Conservation (phyloP, 768 basidiomycete genomes). For the Holtermanniella nyarrowii region DNA sequence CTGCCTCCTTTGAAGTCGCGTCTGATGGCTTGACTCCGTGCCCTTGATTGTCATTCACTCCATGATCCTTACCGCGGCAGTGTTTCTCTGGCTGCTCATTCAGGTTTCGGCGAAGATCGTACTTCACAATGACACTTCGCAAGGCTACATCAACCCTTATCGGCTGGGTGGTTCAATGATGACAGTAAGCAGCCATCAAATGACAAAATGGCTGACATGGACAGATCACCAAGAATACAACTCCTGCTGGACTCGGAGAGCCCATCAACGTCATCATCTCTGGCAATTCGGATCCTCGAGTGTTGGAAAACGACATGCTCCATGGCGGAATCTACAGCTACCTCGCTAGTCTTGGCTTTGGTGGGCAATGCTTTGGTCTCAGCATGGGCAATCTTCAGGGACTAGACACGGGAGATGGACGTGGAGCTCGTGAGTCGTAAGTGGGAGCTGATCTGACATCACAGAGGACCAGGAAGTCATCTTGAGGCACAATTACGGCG, state of each 20-base stretch:
- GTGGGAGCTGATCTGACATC: background rate
- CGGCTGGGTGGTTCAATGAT: background rate
- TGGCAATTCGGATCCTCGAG: conserved; percentile 7
- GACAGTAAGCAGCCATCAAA: background rate
- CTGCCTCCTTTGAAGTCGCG: too few species aligned
- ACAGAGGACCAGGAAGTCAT: conserved; percentile 12
- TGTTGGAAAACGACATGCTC: conserved; percentile 5
- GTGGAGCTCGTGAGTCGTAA: conserved; percentile 7
- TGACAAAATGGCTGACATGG: too few species aligned
- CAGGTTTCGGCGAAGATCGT: too few species aligned
- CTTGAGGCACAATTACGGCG: conserved; percentile 14
- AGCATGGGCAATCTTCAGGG: conserved; percentile 10
- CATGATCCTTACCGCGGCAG: too few species aligned
- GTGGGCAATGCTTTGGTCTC: conserved; percentile 13
- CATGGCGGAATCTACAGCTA: conserved; percentile 19
- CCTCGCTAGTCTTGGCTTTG: conserved; percentile 11
- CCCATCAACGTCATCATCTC: conserved; percentile 20
- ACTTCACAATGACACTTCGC: background rate
- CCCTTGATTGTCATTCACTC: too few species aligned
- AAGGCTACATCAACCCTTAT: background rate
- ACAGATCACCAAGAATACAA: conserved; percentile 6
- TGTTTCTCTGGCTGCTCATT: too few species aligned
- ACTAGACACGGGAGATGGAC: conserved; percentile 15
- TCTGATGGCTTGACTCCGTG: too few species aligned
- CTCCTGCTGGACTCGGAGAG: conserved; percentile 7